Base-by-base conservation (phyloP, 2,329 filamentous ascomycete species). In the Penicillium sp. region DNA sequence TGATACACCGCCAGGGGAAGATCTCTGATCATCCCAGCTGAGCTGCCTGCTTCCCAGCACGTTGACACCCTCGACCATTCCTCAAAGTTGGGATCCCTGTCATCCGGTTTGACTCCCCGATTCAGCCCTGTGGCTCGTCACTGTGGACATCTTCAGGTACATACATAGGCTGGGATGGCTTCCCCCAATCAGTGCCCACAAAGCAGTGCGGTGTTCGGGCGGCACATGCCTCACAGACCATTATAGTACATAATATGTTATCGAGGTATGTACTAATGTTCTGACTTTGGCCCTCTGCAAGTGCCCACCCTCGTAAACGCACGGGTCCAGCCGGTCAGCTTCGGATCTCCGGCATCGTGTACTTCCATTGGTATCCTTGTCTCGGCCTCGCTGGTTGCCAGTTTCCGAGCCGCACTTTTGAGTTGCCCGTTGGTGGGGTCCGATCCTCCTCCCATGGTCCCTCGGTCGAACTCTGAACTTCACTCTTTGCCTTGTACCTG, bases 351-450 rank as follows among this genome's bases (percentile, higher is more conserved):
- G 50, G 52, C 46, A 51, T 52, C 21, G 34, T 21, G 36, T 45
- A 9, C 46, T 50, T 46, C 49, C 44, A 32, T 37, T 29, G 46
- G 46, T 17, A 53, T 59, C 54, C 58, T 40, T 58, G 49, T 58
- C 51, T 56, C 51, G 60, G 55, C 30, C 56, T 52, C 53, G 58
- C 51, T 40, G 46, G 55, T 46, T 27, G 18, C 33, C 12, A 27
- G 32, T 37, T 43, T 52, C 54, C 59, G 55, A 62, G 52, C 56
- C 55, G 58, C 51, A 54, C 26, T 61, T 49, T 51, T 54, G 53
- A 45, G 44, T 49, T 54, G 23, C 34, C 37, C 48, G 21, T 40
- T 40, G 13, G 48, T 41, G 47, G 46, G 53, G 20, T 44, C 33
- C 8, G 41, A 40, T 24, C 17, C 24, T 39, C 20, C 21, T 20